Percentiles rank a stretch among this genome's conserved stretches.
Evolutionary conservation across 2,329 filamentous ascomycete species (phyloP).

Genomic region (Xylaria sp.): DNA sequence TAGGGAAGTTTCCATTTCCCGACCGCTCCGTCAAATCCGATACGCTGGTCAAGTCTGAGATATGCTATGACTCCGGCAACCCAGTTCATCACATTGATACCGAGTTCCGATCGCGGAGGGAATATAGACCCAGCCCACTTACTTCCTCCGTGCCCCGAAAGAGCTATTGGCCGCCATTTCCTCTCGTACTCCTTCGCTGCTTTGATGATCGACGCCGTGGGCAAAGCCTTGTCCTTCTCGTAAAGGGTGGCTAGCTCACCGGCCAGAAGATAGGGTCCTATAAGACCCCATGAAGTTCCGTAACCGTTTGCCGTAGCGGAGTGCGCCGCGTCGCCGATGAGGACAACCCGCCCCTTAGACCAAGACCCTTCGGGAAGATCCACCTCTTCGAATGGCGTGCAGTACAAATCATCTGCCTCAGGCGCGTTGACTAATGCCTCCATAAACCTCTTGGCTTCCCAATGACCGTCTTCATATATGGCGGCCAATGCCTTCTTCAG

Average conservation of each 20-base stretch:
- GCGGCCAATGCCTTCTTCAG: slow-evolving; percentile 56
- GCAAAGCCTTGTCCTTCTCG: slow-evolving; percentile 18
- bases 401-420: slow-evolving; percentile 58
- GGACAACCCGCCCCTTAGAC: slow-evolving; percentile 54
- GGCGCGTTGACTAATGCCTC: slow-evolving; percentile 49
- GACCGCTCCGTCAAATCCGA: slow-evolving; percentile 34
- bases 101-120: slow-evolving; percentile 37
- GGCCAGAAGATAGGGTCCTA: slow-evolving; percentile 63
- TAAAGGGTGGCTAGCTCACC: slow-evolving; percentile 55
- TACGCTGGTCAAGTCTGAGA: slow-evolving; percentile 38
- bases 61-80: slow-evolving; percentile 31
- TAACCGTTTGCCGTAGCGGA: slow-evolving; percentile 59
- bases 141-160: slow-evolving; percentile 36
- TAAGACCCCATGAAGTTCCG: slow-evolving; percentile 57
- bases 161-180: slow-evolving; percentile 40
- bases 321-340: slow-evolving; percentile 62
- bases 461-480: slow-evolving; percentile 58
- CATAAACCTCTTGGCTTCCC: slow-evolving; percentile 55
- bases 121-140: slow-evolving; percentile 15
- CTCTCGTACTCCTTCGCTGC: slow-evolving; percentile 38
- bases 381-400: slow-evolving; percentile 55
- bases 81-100: slow-evolving; percentile 37
- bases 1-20: slow-evolving; percentile 41
- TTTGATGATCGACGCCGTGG: slow-evolving; percentile 21
- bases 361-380: slow-evolving; percentile 40